Evolutionary conservation across 257 asterid genomes (phyloP), one percentile per base, ranked within the genome.

Genomic region (Apocynum venetum): DNA sequence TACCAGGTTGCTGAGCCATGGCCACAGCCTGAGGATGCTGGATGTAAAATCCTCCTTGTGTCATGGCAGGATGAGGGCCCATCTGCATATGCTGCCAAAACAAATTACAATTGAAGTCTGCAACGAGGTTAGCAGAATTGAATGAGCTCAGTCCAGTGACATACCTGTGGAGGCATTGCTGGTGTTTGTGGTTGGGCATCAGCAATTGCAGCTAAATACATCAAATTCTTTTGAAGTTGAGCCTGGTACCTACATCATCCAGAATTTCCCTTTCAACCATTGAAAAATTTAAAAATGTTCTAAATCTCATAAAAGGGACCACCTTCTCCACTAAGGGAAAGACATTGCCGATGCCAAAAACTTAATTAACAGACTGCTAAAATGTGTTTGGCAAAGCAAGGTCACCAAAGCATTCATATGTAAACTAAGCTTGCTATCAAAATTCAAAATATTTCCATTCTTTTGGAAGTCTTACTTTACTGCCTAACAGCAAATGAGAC

Each of bases 121-220:
- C 15, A 57, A 14, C 15, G 2, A 25, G 72, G 65, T 8, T 10
- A 59, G 53, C 55, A 12, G 51, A 80, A 15, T 56, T 15, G 66
- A 48, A 78, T 46, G 17, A 77, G n/a, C 69, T 12, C 55, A 17
- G 41, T 49, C 9, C 41, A 61, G 74, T 31, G 59, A 55, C 72
- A 65, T 69, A 91, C 97, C 93, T 91, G 96, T 44, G 88, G 87
- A 47, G 96, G 90, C 88, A 89, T 79, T 48, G 95, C 60, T 51
- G 97, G 92, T 77, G 96, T 81, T 80, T 89, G 98, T 31, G 97
- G 97, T 76, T 92, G 98, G 71, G 97, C 96, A 84, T 94, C 98
- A 17, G 98, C 98, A 56, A 94, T 91, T 40, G 98, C 97, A 67
- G 98, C 98, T 82, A 94, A 89, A 86, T 94, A 92, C 97, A 94